Evolutionary conservation across 2,329 filamentous ascomycete genomes (phyloP).

Genomic region (Cryphonectria naterciae): DNA sequence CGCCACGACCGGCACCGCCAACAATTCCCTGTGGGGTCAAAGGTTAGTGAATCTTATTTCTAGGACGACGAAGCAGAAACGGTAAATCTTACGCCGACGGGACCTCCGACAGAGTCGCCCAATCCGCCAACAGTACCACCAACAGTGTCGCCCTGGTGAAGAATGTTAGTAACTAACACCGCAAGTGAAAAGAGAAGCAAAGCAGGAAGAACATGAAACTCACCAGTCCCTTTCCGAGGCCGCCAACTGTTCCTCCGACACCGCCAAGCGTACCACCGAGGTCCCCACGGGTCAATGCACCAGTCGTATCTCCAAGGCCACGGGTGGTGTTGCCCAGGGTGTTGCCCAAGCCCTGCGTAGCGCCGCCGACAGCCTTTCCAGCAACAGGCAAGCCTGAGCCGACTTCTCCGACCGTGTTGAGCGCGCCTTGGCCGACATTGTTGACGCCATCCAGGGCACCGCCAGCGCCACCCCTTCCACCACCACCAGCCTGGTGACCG

Average conservation of each 20-base stretch:
- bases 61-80: neutral
- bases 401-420: constrained; percentile 23
- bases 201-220: neutral
- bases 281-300: constrained; percentile 25
- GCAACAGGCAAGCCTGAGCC: constrained; percentile 24
- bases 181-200: too few species aligned
- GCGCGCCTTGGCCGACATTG: constrained; percentile 20
- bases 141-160: constrained; percentile 25
- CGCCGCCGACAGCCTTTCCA: constrained; percentile 25
- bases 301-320: constrained; percentile 26
- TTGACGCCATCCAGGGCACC: constrained; percentile 18
- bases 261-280: constrained; percentile 21
- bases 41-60: neutral
- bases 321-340: constrained; percentile 24
- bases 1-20: constrained; percentile 24
- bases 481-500: constrained; percentile 10
- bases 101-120: constrained; percentile 26
- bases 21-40: constrained; percentile 16
- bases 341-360: constrained; percentile 23
- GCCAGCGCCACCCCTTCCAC: neutral
- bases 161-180: neutral
- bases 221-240: constrained; percentile 27
- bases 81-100: constrained; percentile 19
- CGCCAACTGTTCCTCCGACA: constrained; percentile 26
- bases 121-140: constrained; percentile 28